Base-by-base conservation (phyloP, 169 alveolate species). In the Cryptosporidium ubiquitum region DNA sequence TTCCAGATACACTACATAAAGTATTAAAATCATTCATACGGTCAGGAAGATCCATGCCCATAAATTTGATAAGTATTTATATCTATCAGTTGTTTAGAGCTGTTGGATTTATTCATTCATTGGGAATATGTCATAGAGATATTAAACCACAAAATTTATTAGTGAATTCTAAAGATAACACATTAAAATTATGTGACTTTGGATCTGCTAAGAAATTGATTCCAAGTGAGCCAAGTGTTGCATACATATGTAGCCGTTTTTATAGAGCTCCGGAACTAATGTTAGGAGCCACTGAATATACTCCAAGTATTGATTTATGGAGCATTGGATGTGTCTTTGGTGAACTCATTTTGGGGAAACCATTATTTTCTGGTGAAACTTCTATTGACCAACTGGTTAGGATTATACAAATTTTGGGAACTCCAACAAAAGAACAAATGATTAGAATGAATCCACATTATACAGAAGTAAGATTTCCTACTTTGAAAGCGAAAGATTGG, bases 211-310 rank as follows among this genome's bases (percentile, higher is more conserved):
- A 98, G 91, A 94, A 95, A 84, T 92, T 98, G 69, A 86, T 94
- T 18, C 94, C 94, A 29, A 98, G 99, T 39, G 98, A 97, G 74
- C 94, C 97, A 26, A 97, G 98, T 92, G 99, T 97, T 6, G 93
- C 98, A 2, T 98, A 98, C 85, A 98, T 98, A 12, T 97, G 99
- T 94, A 95, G 99, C 16, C 92, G 99, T 84, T 98, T 97, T 92
- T 98, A 98, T 91, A 92, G 99, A 49, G 99, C 99, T 0, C 99
- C 99, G 1, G 99, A 98, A 86, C 94, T 98, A 31, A 98, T 98
- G 94, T 94, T 98, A 70, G 99, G 99, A 20, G 97, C 99, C 4
- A 97, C 97, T 55, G 98, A 97, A 91, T 98, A 98, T 91, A 96
- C 99, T 18, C 95, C 98, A 29, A 98, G 96, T 39, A 98, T 98